A percentile compares a stretch with the other conserved stretches of the same genome.
Evolutionary conservation across 106 monocot species (phyloP).

Genomic region (Alisma plantagoaquatica): DNA sequence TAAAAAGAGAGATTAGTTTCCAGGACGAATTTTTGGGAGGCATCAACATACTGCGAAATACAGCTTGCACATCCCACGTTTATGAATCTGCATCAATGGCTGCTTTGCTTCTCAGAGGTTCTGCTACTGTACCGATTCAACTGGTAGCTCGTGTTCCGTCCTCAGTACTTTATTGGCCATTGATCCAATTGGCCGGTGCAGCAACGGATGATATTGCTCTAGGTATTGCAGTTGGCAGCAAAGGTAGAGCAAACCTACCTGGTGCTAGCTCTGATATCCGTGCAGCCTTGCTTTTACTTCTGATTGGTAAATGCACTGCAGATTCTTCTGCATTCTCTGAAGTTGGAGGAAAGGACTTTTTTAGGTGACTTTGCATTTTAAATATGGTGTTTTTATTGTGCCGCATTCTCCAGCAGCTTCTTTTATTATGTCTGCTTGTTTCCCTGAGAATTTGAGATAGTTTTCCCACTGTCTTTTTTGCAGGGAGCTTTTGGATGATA

Average conservation of each 20-base stretch:
- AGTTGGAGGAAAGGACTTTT: conserved; percentile 96
- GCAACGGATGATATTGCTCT: conserved; percentile 93
- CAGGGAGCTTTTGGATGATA: conserved; percentile 95
- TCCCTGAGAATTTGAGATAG: background rate
- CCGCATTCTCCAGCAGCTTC: background rate
- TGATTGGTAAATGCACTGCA: conserved; percentile 86
- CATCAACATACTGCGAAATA: background rate
- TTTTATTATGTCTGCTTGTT: background rate
- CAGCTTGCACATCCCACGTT: background rate
- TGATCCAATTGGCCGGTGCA: conserved; percentile 95
- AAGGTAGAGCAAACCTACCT: conserved; percentile 76
- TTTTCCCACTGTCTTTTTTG: background rate
- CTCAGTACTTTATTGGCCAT: conserved; percentile 85
- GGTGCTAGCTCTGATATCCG: conserved; percentile 92
- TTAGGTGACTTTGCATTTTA: conserved; percentile 41
- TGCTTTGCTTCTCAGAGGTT: conserved; percentile 72
- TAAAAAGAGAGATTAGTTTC: conserved; percentile 9
- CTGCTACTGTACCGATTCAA: conserved; percentile 81
- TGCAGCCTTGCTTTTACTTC: conserved; percentile 75
- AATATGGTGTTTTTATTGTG: background rate
- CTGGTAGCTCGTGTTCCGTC: conserved; percentile 69
- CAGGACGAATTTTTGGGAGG: conserved; percentile 19
- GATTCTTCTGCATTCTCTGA: conserved; percentile 73
- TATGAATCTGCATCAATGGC: conserved; percentile 66
- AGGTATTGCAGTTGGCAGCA: conserved; percentile 93